Conservation (phyloP, 2,329 filamentous ascomycete genomes). For the Sporothrix protearum region DNA sequence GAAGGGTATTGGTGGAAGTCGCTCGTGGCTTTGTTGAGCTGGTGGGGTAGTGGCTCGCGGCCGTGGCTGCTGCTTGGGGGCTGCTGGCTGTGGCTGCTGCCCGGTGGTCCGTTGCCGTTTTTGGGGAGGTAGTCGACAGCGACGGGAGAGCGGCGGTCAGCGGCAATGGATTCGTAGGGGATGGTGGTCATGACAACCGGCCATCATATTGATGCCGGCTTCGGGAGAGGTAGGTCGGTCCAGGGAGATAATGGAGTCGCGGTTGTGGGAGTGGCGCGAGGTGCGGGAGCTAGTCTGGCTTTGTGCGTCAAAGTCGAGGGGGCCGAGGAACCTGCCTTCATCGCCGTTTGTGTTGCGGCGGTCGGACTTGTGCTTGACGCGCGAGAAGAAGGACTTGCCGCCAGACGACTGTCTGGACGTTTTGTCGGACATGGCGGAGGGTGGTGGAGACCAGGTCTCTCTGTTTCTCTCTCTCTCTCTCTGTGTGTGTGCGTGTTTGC, state of each 20-base stretch:
- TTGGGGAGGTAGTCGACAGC: constrained; percentile 70
- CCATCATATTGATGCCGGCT: constrained; percentile 65
- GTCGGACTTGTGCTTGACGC: constrained; percentile 74
- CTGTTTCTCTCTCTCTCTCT: not conserved
- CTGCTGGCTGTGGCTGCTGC: constrained; percentile 29
- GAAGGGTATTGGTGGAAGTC: constrained; percentile 90
- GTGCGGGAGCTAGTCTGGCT: constrained; percentile 63
- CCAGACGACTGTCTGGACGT: constrained; percentile 76
- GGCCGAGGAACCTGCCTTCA: constrained; percentile 53
- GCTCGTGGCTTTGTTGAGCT: constrained; percentile 69
- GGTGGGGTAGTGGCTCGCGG: constrained; percentile 74
- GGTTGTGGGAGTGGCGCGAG: constrained; percentile 64
- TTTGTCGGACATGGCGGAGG: constrained; percentile 58
- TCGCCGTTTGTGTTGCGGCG: constrained; percentile 61
- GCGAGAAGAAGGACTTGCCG: constrained; percentile 72
- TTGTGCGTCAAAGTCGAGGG: constrained; percentile 57
- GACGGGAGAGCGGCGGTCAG: constrained; percentile 66
- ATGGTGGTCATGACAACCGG: constrained; percentile 81
- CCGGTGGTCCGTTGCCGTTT: constrained; percentile 33
- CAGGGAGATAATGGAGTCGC: constrained; percentile 66
- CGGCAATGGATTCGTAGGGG: constrained; percentile 69
- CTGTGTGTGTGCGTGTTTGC: not conserved
- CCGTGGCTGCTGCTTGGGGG: constrained; percentile 35
- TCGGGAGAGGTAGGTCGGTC: constrained; percentile 65
- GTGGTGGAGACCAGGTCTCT: not conserved